phyloP scores from a whole-genome alignment of 139 green algal genomes.

The Chlamydomonas sphaeroides region DNA sequence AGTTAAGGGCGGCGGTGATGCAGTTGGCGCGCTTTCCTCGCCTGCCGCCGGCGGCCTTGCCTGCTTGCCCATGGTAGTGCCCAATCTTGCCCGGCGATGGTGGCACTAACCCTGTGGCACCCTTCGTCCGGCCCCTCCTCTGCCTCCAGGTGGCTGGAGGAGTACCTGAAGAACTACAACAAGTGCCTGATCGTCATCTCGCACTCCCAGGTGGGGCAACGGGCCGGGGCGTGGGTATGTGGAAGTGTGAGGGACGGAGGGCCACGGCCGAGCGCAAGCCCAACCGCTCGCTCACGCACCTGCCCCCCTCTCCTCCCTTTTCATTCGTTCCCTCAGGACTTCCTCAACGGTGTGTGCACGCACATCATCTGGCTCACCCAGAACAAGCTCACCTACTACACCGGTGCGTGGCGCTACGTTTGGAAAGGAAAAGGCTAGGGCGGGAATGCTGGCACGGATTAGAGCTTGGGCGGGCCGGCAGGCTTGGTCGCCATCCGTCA shows the following conservation, averaged over 20 bases:
- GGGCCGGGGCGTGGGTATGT: not conserved
- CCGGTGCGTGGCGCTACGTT: constrained; percentile 11
- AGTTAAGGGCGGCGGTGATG: too few relatives aligned
- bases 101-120: too few relatives aligned
- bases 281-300: too few relatives aligned
- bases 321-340: constrained; percentile 86
- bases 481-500: not conserved
- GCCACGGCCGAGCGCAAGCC: too few relatives aligned
- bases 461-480: too few relatives aligned
- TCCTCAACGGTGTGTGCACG: constrained; percentile 96
- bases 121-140: too few relatives aligned
- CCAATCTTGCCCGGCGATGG: too few relatives aligned
- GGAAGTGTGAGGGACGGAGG: too few relatives aligned
- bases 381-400: constrained; percentile 90
- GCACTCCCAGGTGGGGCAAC: not conserved
- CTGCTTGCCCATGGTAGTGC: too few relatives aligned
- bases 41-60: too few relatives aligned
- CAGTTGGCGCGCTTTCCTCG: too few relatives aligned
- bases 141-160: constrained; percentile 99
- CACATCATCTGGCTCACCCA: constrained; percentile 94
- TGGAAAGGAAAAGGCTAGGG: not conserved
- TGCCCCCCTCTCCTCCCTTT: not conserved
- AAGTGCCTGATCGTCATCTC: constrained; percentile 49
- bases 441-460: too few relatives aligned
- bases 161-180: constrained; percentile 91